A percentile compares a stretch with the other conserved stretches of the same genome.
Evolutionary conservation across 192 early-diverging fungal genomes (phyloP).

Genomic region (Coemansia sp.): DNA sequence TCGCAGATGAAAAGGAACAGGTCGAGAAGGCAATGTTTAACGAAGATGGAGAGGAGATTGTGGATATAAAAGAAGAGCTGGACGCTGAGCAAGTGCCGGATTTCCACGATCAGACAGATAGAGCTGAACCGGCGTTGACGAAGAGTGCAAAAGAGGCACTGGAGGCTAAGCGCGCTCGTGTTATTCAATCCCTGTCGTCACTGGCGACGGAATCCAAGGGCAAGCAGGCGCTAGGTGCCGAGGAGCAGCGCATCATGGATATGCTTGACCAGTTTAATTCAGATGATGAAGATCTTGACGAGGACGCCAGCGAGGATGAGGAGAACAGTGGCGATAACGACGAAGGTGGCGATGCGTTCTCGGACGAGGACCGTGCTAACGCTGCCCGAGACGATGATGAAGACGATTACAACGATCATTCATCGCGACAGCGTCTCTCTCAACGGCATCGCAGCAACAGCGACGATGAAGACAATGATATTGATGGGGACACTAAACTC

Average conservation of each 20-base stretch:
- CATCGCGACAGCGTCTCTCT: background rate
- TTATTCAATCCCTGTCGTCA: slow-evolving; percentile 17
- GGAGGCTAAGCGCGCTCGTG: slow-evolving; percentile 19
- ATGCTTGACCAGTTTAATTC: slow-evolving; percentile 34
- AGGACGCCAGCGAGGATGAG: slow-evolving; percentile 7
- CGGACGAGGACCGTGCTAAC: slow-evolving; percentile 42
- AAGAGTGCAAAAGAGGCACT: background rate
- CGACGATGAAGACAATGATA: background rate
- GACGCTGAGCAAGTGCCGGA: slow-evolving; percentile 13
- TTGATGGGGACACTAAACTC: slow-evolving; percentile 8
- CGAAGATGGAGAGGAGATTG: slow-evolving; percentile 54
- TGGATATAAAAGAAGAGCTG: slow-evolving; percentile 56
- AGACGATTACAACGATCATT: slow-evolving; percentile 43
- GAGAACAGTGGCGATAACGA: background rate
- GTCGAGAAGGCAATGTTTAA: slow-evolving; percentile 23
- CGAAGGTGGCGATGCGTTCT: slow-evolving; percentile 39
- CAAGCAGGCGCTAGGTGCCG: slow-evolving; percentile 10
- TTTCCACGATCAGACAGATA: background rate
- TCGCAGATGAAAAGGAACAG: slow-evolving; percentile 3
- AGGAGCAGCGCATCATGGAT: slow-evolving; percentile 35
- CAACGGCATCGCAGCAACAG: background rate
- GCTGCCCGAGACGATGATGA: slow-evolving; percentile 50
- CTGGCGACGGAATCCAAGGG: background rate
- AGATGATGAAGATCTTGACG: slow-evolving; percentile 23
- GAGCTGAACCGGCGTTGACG: background rate